Percentiles rank a stretch among this genome's conserved stretches.
phyloP scores from a whole-genome alignment of 495 filamentous ascomycete species.

The Pyrenula massariospora region DNA sequence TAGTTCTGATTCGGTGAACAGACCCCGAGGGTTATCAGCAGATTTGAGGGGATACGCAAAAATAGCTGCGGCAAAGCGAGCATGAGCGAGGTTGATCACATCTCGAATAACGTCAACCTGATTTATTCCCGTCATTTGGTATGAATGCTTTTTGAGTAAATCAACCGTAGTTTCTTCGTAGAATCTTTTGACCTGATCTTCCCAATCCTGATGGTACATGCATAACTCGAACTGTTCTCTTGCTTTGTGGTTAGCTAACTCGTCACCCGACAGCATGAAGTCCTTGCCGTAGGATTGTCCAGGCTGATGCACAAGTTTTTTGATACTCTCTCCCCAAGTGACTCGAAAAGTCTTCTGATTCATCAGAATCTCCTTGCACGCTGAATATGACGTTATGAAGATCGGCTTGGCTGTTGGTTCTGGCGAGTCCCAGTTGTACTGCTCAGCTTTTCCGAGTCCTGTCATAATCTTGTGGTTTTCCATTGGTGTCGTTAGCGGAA shows the following conservation, averaged over 20 bases:
- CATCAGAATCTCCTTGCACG: conserved; percentile 31
- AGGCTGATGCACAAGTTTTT: conserved; percentile 31
- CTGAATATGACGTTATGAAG: conserved; percentile 37
- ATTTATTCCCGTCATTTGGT: conserved; percentile 37
- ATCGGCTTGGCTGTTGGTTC: conserved; percentile 15
- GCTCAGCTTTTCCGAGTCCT: conserved; percentile 26
- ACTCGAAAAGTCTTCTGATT: conserved; percentile 43
- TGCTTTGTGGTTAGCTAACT: conserved; percentile 29
- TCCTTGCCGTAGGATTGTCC: conserved; percentile 30
- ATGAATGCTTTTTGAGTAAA: conserved; percentile 35
- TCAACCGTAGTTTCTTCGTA: conserved; percentile 40
- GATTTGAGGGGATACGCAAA: conserved; percentile 55
- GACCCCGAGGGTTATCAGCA: conserved; percentile 42
- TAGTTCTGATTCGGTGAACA: conserved; percentile 46
- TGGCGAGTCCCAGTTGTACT: conserved; percentile 41
- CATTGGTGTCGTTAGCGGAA: conserved; percentile 44
- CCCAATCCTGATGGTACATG: conserved; percentile 39
- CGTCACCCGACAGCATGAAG: conserved; percentile 45
- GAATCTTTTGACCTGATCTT: conserved; percentile 35
- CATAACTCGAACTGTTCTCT: conserved; percentile 33
- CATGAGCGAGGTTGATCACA: conserved; percentile 47
- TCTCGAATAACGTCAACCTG: conserved; percentile 55
- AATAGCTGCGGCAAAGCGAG: conserved; percentile 47
- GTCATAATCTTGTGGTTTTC: conserved; percentile 40
- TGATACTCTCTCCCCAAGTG: conserved; percentile 41